Percentiles rank a stretch among this genome's conserved stretches.
Evolutionary conservation across 2,329 filamentous ascomycete genomes (phyloP).

Genomic region (Diaporthe eres): DNA sequence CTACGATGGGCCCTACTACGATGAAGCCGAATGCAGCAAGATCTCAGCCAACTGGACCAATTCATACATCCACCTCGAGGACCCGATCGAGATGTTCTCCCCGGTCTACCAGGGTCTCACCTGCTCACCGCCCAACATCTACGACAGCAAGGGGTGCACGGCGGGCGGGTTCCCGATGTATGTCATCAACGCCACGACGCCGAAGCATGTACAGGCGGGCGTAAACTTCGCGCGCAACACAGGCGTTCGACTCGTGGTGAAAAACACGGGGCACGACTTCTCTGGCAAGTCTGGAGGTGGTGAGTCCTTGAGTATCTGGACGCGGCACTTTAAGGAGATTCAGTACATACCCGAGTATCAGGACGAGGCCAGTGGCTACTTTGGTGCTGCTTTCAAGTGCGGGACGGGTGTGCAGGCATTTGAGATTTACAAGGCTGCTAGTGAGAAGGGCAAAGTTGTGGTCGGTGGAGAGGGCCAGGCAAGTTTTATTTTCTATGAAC

Average conservation of each 20-base stretch:
- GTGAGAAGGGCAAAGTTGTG: slow-evolving; percentile 22
- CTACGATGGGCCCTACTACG: slow-evolving; percentile 47
- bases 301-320: slow-evolving; percentile 63
- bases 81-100: slow-evolving; percentile 50
- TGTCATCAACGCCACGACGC: slow-evolving; percentile 54
- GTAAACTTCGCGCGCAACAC: slow-evolving; percentile 57
- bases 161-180: slow-evolving; percentile 54
- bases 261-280: slow-evolving; percentile 68
- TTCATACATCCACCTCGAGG: slow-evolving; percentile 51
- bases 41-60: slow-evolving; percentile 49
- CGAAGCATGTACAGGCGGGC: slow-evolving; percentile 53
- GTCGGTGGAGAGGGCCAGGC: slow-evolving; percentile 38
- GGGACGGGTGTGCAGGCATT: slow-evolving; percentile 36
- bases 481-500: background rate
- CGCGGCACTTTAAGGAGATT: slow-evolving; percentile 61
- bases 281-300: slow-evolving; percentile 64
- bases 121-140: slow-evolving; percentile 45
- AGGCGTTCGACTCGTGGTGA: slow-evolving; percentile 64
- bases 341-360: slow-evolving; percentile 20
- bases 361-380: slow-evolving; percentile 47
- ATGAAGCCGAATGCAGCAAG: slow-evolving; percentile 49
- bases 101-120: slow-evolving; percentile 53
- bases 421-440: slow-evolving; percentile 27
- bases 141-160: slow-evolving; percentile 50
- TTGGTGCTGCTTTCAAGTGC: slow-evolving; percentile 62